These are phyloP conservation scores for Tuber microsphaerosporum DNA, from an alignment of 495 filamentous ascomycete species.

Conservation along the genomic window DNA sequence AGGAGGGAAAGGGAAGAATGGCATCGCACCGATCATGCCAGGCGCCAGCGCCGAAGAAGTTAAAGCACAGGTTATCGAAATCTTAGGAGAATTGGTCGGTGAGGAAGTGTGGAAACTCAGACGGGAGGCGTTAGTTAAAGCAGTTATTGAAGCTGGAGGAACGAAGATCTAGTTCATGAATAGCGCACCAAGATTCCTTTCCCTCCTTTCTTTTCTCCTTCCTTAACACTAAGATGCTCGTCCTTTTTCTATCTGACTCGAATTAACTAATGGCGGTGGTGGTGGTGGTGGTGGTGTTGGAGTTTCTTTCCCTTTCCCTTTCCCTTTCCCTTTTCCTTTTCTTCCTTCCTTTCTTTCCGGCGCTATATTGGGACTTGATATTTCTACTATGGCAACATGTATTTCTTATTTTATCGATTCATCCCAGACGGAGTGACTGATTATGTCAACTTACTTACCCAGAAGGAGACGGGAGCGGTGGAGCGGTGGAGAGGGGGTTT, in stretches of 20 bases:
- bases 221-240: not conserved
- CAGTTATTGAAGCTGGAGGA: slow-evolving; percentile 30
- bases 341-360: not conserved
- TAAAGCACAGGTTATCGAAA: slow-evolving; percentile 12
- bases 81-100: slow-evolving; percentile 31
- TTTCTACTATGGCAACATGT: not conserved
- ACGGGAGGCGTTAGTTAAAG: slow-evolving; percentile 14
- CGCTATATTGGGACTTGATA: not conserved
- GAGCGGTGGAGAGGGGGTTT: not conserved
- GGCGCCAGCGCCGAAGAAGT: not conserved
- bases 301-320: not conserved
- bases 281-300: not conserved
- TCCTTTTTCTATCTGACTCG: not conserved
- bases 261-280: not conserved
- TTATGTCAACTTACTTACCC: not conserved
- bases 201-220: not conserved
- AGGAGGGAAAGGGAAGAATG: slow-evolving; percentile 15
- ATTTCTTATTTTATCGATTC: not conserved
- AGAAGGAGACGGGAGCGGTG: not conserved
- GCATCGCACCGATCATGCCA: not conserved
- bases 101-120: slow-evolving; percentile 37
- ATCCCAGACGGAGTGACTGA: not conserved
- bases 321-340: not conserved
- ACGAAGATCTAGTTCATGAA: not conserved
- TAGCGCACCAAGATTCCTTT: not conserved